Evolutionary conservation across 306 rosid species (phyloP).

Genomic region (Gastrolobium villosum): DNA sequence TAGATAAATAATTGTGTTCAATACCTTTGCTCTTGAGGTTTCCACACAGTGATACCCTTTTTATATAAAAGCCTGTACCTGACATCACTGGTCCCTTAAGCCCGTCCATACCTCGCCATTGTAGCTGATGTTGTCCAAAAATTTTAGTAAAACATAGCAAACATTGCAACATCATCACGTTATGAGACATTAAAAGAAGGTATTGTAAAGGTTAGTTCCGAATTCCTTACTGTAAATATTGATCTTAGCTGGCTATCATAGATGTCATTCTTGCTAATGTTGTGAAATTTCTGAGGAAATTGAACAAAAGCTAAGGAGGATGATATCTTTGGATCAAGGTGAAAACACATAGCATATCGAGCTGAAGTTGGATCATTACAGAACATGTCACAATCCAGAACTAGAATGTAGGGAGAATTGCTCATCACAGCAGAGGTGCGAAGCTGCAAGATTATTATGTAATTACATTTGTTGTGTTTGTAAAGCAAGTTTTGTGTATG

Average conservation of each 20-base stretch:
- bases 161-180: not conserved
- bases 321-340: constrained; percentile 72
- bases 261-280: constrained; percentile 66
- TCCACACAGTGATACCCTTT: constrained; percentile 62
- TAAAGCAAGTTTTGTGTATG: constrained; percentile 15
- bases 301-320: constrained; percentile 72
- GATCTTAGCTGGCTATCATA: constrained; percentile 70
- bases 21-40: constrained; percentile 53
- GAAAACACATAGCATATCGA: constrained; percentile 77
- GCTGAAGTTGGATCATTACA: constrained; percentile 77
- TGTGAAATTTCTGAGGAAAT: constrained; percentile 71
- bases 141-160: constrained; percentile 4
- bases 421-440: constrained; percentile 76
- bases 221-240: constrained; percentile 43
- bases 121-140: constrained; percentile 42
- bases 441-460: constrained; percentile 55
- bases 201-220: not conserved
- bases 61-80: constrained; percentile 70
- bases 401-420: constrained; percentile 72
- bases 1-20: not conserved
- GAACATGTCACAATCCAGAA: constrained; percentile 84
- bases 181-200: not conserved
- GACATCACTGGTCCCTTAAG: constrained; percentile 68
- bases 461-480: constrained; percentile 34
- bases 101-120: constrained; percentile 69